Conservation (phyloP, 306 rosid genomes). For the Cucumis hystrix region DNA sequence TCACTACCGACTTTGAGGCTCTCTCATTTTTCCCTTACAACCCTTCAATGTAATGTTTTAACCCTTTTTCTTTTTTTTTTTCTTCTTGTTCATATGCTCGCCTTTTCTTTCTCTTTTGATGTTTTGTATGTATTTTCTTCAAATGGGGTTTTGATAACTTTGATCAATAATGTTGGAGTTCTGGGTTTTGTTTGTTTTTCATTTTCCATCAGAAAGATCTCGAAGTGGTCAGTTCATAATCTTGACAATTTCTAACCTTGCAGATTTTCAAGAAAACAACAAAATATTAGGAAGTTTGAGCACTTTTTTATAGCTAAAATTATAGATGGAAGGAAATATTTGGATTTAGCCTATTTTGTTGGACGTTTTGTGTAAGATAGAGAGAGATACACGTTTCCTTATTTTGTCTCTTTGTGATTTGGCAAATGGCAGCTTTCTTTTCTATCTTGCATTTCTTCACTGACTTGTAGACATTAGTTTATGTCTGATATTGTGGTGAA, state of each 20-base stretch:
- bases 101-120: background rate
- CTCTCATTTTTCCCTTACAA: background rate
- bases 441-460: background rate
- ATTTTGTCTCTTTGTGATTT: slow-evolving; percentile 1
- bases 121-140: background rate
- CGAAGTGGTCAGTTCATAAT: background rate
- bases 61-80: background rate
- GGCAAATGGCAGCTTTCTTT: background rate
- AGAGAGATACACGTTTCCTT: background rate
- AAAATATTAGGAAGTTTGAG: background rate
- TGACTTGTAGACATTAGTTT: background rate
- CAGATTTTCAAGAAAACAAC: background rate
- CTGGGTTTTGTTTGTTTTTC: background rate
- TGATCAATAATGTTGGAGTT: background rate
- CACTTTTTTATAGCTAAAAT: background rate
- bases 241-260: background rate
- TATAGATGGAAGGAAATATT: background rate
- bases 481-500: background rate
- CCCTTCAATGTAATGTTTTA: background rate
- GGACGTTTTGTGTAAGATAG: background rate
- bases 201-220: background rate
- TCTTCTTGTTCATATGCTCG: background rate
- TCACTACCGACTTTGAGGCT: background rate
- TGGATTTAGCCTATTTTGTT: background rate
- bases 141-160: background rate